Percentiles rank a stretch among this genome's conserved stretches.
Conservation (phyloP, 495 filamentous ascomycete genomes). For the Thermothielavioides terrestris region DNA sequence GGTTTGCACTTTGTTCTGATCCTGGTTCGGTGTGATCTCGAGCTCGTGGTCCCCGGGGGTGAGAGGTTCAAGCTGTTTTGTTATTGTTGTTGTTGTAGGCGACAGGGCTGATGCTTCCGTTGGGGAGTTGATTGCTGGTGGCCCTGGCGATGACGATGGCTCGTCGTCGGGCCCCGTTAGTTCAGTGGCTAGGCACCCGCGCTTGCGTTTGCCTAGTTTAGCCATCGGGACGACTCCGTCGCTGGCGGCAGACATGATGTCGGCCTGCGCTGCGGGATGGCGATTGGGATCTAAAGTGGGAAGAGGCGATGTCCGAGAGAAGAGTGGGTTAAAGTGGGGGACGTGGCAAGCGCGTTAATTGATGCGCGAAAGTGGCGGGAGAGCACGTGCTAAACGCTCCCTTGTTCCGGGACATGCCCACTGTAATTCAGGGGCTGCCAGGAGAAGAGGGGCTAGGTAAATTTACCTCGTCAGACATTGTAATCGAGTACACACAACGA, state of each 20-base stretch:
- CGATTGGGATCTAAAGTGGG: neutral
- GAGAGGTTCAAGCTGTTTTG: too few relatives aligned
- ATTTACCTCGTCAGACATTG: too few relatives aligned
- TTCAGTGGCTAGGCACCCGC: neutral
- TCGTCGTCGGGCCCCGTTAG: neutral
- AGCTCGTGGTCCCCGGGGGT: too few relatives aligned
- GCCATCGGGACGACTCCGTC: neutral
- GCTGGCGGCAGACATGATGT: neutral
- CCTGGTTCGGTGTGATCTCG: too few relatives aligned
- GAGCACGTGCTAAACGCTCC: slow-evolving; percentile 25
- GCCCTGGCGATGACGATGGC: too few relatives aligned
- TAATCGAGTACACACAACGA: too few relatives aligned
- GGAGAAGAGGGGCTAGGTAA: too few relatives aligned
- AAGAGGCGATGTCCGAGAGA: neutral
- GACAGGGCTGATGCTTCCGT: too few relatives aligned
- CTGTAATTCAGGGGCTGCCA: neutral
- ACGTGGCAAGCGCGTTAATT: slow-evolving; percentile 4
- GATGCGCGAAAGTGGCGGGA: slow-evolving; percentile 31
- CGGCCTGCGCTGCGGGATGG: neutral
- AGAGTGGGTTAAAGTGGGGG: too few relatives aligned
- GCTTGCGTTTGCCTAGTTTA: slow-evolving; percentile 9
- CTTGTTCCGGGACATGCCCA: neutral
- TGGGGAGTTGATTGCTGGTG: too few relatives aligned
- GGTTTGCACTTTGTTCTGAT: too few relatives aligned
- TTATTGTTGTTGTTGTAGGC: too few relatives aligned